These are phyloP conservation scores for Dittrichia graveolens DNA, from an alignment of 129 eudicot species.

Conservation along the genomic window DNA sequence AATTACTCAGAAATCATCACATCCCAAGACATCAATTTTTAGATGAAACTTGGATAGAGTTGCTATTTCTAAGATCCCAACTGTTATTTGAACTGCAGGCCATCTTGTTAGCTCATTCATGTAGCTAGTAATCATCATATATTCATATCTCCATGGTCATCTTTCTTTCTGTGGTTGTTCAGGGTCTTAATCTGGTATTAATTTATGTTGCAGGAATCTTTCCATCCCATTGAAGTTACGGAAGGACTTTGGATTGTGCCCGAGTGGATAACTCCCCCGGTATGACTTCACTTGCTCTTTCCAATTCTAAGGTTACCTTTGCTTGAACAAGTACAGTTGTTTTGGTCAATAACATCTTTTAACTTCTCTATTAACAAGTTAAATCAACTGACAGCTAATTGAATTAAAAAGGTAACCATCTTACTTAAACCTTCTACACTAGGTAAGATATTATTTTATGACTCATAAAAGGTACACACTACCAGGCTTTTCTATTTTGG, in stretches of 20 bases:
- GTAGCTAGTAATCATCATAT: neutral
- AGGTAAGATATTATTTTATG: too few relatives aligned
- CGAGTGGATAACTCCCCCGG: constrained; percentile 88
- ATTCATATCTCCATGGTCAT: constrained; percentile 6
- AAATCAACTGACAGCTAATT: neutral
- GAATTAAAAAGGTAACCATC: too few relatives aligned
- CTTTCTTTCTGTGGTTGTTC: constrained; percentile 3
- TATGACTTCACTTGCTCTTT: constrained; percentile 39
- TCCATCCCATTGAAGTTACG: constrained; percentile 72
- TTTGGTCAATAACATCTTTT: neutral
- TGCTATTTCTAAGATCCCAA: neutral
- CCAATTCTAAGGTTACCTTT: constrained; percentile 6
- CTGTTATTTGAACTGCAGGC: neutral
- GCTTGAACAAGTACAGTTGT: neutral
- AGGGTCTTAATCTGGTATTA: constrained; percentile 8
- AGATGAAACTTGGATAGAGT: neutral
- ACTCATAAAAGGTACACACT: constrained; percentile 10
- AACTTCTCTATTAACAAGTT: neutral
- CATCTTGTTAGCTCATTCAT: constrained; percentile 4
- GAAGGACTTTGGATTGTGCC: constrained; percentile 92
- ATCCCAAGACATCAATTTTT: neutral
- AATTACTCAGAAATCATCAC: neutral
- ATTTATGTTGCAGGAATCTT: constrained; percentile 65
- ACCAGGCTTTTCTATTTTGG: neutral
- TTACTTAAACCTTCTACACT: too few relatives aligned